Conservation (phyloP, 2,329 filamentous ascomycete genomes). For the Cladosporium halotolerans region DNA sequence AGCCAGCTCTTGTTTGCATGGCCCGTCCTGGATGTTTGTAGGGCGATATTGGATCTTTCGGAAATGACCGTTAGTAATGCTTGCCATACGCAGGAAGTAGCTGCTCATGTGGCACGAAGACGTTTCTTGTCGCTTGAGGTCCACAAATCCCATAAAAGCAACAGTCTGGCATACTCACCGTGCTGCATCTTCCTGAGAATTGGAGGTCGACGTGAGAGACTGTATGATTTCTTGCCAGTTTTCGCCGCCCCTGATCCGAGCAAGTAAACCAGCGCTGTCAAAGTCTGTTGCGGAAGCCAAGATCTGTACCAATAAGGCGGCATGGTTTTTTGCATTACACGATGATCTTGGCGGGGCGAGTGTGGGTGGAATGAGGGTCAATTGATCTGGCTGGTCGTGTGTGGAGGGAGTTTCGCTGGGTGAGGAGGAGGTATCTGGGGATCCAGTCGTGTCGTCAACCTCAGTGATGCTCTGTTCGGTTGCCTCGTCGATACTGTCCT, state of each 20-base stretch:
- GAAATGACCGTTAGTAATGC: not conserved
- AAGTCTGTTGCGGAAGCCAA: not conserved
- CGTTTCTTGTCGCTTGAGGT: not conserved
- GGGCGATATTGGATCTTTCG: not conserved
- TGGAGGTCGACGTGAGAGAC: too few species aligned
- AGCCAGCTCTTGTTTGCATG: not conserved
- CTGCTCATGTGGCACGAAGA: not conserved
- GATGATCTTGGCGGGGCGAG: not conserved
- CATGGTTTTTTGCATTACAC: not conserved
- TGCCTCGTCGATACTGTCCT: too few species aligned
- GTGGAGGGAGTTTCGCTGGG: not conserved
- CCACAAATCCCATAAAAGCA: not conserved
- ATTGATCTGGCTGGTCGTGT: not conserved
- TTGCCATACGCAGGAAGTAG: too few species aligned
- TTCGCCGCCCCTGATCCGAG: conserved; percentile 2
- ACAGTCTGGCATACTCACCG: not conserved
- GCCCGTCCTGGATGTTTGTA: too few species aligned
- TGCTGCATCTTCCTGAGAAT: too few species aligned
- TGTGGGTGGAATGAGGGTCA: not conserved
- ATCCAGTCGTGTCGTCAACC: too few species aligned
- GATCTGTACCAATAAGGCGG: not conserved
- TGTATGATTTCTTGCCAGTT: not conserved
- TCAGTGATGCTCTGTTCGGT: too few species aligned
- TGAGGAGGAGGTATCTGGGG: too few species aligned
- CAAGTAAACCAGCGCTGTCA: not conserved